These are phyloP conservation scores for Cladophialophora yegresii DNA, from an alignment of 2,329 filamentous ascomycete genomes.

Conservation along the genomic window DNA sequence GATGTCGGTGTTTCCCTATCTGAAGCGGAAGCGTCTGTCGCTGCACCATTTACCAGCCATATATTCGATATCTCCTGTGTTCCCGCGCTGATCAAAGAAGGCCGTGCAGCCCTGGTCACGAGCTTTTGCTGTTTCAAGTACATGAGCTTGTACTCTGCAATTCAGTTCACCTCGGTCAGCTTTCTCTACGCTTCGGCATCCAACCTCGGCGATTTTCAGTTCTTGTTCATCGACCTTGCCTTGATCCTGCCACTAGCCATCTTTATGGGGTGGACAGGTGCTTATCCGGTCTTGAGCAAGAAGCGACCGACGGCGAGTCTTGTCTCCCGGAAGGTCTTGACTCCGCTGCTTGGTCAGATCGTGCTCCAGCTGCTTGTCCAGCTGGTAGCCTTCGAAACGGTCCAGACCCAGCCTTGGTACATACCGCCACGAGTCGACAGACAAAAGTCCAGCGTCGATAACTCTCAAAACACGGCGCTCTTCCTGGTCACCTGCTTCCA, in stretches of 20 bases:
- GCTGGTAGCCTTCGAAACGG: slow-evolving; percentile 69
- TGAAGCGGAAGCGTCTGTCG: slow-evolving; percentile 95
- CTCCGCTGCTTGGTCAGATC: slow-evolving; percentile 87
- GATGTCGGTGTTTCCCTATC: slow-evolving; percentile 97
- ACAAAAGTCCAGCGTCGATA: slow-evolving; percentile 80
- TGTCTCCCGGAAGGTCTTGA: slow-evolving; percentile 88
- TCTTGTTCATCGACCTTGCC: slow-evolving; percentile 89
- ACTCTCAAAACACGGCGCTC: slow-evolving; percentile 89
- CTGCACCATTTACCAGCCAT: slow-evolving; percentile 94
- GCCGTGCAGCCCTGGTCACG: slow-evolving; percentile 90
- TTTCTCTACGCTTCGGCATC: slow-evolving; percentile 93
- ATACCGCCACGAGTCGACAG: slow-evolving; percentile 74
- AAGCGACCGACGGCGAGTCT: slow-evolving; percentile 91
- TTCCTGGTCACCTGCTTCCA: slow-evolving; percentile 93
- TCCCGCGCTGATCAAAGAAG: slow-evolving; percentile 89
- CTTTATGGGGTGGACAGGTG: slow-evolving; percentile 97
- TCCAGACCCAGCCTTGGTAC: slow-evolving; percentile 82
- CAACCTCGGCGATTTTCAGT: slow-evolving; percentile 97
- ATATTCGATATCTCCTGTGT: slow-evolving; percentile 97
- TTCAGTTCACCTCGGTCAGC: slow-evolving; percentile 96
- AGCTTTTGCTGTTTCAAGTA: slow-evolving; percentile 99
- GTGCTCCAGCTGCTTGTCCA: slow-evolving; percentile 76
- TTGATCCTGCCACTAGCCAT: slow-evolving; percentile 95
- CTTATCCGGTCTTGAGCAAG: slow-evolving; percentile 71
- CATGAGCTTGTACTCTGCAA: slow-evolving; percentile 98